A percentile compares a stretch with the other conserved stretches of the same genome.
Conservation (phyloP, 148 eudicot genomes). For the Polygonum aviculare region DNA sequence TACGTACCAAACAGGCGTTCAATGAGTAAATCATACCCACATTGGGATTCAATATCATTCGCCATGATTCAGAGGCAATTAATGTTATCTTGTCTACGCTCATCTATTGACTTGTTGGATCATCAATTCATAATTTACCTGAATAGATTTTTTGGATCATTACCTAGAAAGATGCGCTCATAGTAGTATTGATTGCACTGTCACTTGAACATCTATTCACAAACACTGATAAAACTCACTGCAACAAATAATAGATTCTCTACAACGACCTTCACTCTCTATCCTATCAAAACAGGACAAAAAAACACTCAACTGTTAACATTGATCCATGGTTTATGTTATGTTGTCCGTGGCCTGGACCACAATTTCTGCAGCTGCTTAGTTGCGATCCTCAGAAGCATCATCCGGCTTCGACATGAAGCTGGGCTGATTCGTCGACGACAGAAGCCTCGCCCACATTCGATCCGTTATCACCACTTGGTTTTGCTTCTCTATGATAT, state of each 20-base stretch:
- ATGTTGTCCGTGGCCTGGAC: not conserved
- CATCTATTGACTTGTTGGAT: no score
- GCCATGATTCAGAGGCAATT: no score
- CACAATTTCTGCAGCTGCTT: not conserved
- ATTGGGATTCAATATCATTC: no score
- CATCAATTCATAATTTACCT: no score
- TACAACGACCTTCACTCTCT: not conserved
- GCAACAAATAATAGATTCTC: not conserved
- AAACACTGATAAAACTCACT: not conserved
- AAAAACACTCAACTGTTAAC: not conserved
- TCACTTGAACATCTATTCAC: not conserved
- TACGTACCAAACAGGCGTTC: no score
- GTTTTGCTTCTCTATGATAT: conserved; percentile 52
- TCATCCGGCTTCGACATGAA: conserved; percentile 15
- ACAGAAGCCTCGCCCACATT: conserved; percentile 53
- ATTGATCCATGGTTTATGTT: not conserved
- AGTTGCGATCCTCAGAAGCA: not conserved
- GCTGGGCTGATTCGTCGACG: conserved; percentile 56
- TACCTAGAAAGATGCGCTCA: no score
- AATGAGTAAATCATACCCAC: no score
- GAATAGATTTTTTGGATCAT: no score
- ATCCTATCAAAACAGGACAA: not conserved
- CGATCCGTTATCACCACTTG: conserved; percentile 62
- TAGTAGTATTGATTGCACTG: not conserved
- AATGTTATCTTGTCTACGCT: no score